These are phyloP conservation scores for Inga laurina DNA, from an alignment of 306 rosid genomes.

Conservation along the genomic window DNA sequence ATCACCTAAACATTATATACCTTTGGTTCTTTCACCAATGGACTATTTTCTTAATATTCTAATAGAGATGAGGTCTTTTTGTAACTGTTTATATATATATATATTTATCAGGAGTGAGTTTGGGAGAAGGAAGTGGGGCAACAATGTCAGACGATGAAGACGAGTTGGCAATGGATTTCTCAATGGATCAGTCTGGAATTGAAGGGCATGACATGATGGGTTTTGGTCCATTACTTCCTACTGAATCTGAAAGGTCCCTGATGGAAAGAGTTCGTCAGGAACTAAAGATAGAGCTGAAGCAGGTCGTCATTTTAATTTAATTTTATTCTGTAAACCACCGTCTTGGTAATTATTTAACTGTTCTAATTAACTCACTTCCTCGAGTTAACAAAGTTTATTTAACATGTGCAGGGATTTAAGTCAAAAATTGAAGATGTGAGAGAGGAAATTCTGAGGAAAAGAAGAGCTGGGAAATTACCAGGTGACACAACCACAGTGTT, in stretches of 20 bases:
- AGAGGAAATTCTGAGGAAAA: conserved; percentile 90
- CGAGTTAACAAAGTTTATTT: not conserved
- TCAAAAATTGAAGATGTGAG: conserved; percentile 96
- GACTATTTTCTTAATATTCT: too few species aligned
- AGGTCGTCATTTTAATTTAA: conserved; percentile 49
- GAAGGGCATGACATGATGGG: conserved; percentile 95
- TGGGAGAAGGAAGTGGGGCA: conserved; percentile 93
- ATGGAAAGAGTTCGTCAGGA: conserved; percentile 99
- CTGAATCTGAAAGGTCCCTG: conserved; percentile 93
- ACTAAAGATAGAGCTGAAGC: conserved; percentile 92
- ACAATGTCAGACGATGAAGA: conserved; percentile 99
- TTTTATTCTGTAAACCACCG: not conserved
- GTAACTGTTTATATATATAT: not conserved
- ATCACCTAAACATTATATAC: too few species aligned
- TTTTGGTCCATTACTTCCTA: conserved; percentile 90
- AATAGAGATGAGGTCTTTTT: not conserved
- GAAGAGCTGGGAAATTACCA: conserved; percentile 99
- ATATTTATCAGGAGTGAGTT: conserved; percentile 60
- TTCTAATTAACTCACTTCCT: not conserved
- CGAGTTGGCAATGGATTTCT: conserved; percentile 75
- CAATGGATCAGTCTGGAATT: conserved; percentile 65
- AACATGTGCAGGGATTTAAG: conserved; percentile 74
- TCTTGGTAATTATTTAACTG: not conserved
- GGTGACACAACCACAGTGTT: conserved; percentile 95
- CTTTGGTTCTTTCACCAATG: too few species aligned